Evolutionary conservation across 2,329 filamentous ascomycete genomes (phyloP), one percentile per base, ranked within the genome.

Genomic region (Lachnellula cervina): DNA sequence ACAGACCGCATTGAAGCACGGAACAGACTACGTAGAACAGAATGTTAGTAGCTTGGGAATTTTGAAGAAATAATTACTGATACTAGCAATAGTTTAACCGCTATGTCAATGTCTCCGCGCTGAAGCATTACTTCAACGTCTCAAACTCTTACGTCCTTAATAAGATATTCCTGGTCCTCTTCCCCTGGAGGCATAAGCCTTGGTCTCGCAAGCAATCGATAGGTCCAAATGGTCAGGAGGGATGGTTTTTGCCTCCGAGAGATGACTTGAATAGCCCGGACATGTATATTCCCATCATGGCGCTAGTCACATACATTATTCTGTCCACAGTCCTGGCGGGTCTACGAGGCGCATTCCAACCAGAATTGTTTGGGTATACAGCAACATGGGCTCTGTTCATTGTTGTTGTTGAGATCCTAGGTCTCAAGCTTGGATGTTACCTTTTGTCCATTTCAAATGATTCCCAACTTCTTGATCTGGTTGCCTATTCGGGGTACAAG

Each of bases 251-350:
- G 7, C 90, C 94, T 5, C 94, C 94, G 2, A 82, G 94, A 62
- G 93, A 99, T 72, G 94, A 99, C 70, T 80, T 97, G 73, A 99
- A 99, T 75, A 95, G 90, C 62, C 94, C 95, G 16, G 94, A 99
- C 74, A 97, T 99, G 92, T 99, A 99, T 76, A 99, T 99, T 66
- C 92, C 92, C 57, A 88, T 95, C 68, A 99, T 99, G 94, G 93
- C 94, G 1, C 79, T 99, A 52, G 91, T 97, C 47, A 99, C 94
- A 23, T 99, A 99, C 73, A 96, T 99, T 62, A 86, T 99, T 35
- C 82, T 99, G 11, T 95, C 90, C 5, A 94, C 93, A 0, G 80
- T 97, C 43, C 80, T 99, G 54, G 93, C 93, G 8, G 94, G 94
- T 44, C 80, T 99, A 45, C 83, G 90, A 51, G 93, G 94, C 28